phyloP scores from a whole-genome alignment of 2,329 filamentous ascomycete species.

The Fusarium xyrophilum region DNA sequence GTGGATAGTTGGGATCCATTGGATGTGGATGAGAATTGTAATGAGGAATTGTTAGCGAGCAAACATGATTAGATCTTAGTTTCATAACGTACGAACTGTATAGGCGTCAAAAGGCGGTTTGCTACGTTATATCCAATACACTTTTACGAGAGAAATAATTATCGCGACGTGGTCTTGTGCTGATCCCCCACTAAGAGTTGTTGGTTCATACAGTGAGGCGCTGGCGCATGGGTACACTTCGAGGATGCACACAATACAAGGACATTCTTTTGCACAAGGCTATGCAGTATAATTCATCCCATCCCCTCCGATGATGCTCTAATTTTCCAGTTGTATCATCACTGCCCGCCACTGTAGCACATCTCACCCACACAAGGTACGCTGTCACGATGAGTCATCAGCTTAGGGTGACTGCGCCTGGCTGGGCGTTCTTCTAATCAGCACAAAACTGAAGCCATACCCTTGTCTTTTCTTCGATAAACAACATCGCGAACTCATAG shows the following conservation, averaged over 20 bases:
- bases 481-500: background rate
- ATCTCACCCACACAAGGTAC: background rate
- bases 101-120: background rate
- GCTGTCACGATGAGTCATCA: conserved; percentile 23
- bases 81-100: conserved; percentile 1
- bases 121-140: background rate
- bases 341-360: background rate
- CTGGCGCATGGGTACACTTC: background rate
- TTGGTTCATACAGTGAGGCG: background rate
- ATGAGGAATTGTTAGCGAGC: conserved; percentile 10
- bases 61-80: background rate
- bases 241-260: background rate
- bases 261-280: background rate
- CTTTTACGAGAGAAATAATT: background rate
- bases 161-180: background rate
- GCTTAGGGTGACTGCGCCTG: conserved; percentile 2
- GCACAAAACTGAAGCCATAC: conserved; percentile 1
- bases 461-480: background rate
- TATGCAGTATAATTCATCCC: background rate
- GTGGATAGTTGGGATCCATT: background rate
- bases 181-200: background rate
- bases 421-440: background rate
- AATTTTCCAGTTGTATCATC: conserved; percentile 7
- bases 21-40: conserved; percentile 17
- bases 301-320: background rate